These are phyloP conservation scores for Penicillium alfredii DNA, from an alignment of 495 filamentous ascomycete genomes.

Conservation along the genomic window DNA sequence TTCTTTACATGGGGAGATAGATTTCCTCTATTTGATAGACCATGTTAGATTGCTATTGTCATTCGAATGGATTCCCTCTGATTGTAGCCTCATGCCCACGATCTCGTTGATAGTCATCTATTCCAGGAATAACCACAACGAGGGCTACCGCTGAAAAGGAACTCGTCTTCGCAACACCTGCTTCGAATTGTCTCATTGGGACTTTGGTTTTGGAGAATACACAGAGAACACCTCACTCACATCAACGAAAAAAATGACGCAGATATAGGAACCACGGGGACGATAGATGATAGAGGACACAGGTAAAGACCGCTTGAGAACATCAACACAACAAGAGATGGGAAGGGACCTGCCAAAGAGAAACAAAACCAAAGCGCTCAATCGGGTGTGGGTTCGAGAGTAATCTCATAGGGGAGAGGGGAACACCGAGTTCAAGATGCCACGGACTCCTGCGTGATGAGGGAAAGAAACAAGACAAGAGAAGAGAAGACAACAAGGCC, in stretches of 20 bases:
- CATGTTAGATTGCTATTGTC: no score
- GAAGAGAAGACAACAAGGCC: constrained; percentile 6
- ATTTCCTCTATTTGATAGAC: no score
- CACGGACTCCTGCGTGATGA: constrained; percentile 26
- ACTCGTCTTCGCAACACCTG: no score
- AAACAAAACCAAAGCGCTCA: constrained; percentile 24
- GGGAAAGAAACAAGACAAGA: constrained; percentile 11
- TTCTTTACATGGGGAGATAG: not conserved
- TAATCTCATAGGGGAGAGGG: constrained; percentile 4
- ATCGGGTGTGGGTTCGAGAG: constrained; percentile 9
- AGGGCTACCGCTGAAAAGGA: no score
- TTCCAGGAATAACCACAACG: no score
- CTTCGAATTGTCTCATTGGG: constrained; percentile 19
- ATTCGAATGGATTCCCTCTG: no score
- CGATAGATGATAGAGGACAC: constrained; percentile 17
- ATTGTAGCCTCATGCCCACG: no score
- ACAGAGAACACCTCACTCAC: constrained; percentile 11
- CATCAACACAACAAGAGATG: constrained; percentile 16
- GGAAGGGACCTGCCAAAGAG: constrained; percentile 21
- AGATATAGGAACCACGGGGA: constrained; percentile 6
- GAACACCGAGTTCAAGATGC: constrained; percentile 21
- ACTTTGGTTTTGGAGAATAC: constrained; percentile 16
- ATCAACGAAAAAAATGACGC: not conserved
- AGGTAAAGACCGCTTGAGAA: constrained; percentile 26
- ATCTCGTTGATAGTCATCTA: no score